Percentiles rank a stretch among this genome's conserved stretches.
Evolutionary conservation across 495 filamentous ascomycete genomes (phyloP).

Genomic region (Hapsidospora chrysogenum): DNA sequence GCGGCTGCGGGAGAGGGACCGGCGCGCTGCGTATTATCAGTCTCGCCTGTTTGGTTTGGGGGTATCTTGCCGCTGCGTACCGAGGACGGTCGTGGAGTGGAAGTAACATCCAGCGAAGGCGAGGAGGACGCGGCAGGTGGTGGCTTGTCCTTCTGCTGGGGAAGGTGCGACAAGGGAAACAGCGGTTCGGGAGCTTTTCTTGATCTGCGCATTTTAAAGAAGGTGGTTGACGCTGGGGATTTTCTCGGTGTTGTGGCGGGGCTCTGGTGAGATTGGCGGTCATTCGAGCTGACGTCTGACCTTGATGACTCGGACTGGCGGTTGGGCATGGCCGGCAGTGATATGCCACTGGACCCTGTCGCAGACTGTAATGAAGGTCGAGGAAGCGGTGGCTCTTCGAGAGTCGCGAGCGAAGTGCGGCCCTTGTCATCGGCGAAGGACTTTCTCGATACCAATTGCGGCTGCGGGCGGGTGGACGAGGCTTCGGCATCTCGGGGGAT

Average conservation of each 20-base stretch:
- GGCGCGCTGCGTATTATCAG: slow-evolving; percentile 12
- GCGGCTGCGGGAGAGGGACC: slow-evolving; percentile 30
- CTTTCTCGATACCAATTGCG: slow-evolving; percentile 16
- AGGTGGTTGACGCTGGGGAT: slow-evolving; percentile 46
- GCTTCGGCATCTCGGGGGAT: slow-evolving; percentile 15
- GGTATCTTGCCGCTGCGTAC: slow-evolving; percentile 19
- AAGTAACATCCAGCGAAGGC: slow-evolving; percentile 11
- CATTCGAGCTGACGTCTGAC: slow-evolving; percentile 73
- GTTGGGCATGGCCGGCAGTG: slow-evolving; percentile 10
- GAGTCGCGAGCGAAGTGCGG: neutral
- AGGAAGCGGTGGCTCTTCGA: neutral
- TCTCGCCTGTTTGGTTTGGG: slow-evolving; percentile 35
- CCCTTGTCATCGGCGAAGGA: slow-evolving; percentile 14
- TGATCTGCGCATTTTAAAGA: slow-evolving; percentile 71
- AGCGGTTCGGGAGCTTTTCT: slow-evolving; percentile 60
- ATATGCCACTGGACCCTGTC: neutral
- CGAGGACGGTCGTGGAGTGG: slow-evolving; percentile 8
- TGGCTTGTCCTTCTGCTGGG: slow-evolving; percentile 37
- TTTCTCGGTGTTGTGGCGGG: slow-evolving; percentile 45
- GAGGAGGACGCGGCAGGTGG: slow-evolving; percentile 14
- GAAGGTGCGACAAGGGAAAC: slow-evolving; percentile 55
- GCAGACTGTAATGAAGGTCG: neutral
- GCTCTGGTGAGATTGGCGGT: slow-evolving; percentile 43
- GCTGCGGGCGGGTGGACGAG: slow-evolving; percentile 4
- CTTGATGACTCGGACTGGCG: slow-evolving; percentile 83